These are phyloP conservation scores for Balansia obtecta DNA, from an alignment of 2,329 filamentous ascomycete species.

Conservation along the genomic window DNA sequence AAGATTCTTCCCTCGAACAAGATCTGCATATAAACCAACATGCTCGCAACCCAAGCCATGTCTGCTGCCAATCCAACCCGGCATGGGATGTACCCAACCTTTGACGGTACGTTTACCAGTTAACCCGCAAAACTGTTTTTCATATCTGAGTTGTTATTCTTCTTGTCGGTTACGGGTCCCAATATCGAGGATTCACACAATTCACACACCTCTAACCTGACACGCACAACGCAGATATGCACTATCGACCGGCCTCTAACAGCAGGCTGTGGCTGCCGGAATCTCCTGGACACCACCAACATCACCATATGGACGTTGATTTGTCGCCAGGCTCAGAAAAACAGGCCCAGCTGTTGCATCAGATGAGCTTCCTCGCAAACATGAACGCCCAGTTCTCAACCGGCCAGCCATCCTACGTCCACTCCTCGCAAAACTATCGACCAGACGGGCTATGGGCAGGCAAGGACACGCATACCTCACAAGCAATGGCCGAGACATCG, in stretches of 20 bases:
- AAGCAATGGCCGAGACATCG: not conserved
- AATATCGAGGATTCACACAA: too few relatives aligned
- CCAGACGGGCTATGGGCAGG: not conserved
- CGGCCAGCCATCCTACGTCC: not conserved
- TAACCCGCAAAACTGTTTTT: too few relatives aligned
- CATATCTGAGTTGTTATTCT: not conserved
- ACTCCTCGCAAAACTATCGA: not conserved
- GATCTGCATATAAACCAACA: not conserved
- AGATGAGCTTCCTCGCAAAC: not conserved
- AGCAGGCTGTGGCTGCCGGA: too few relatives aligned
- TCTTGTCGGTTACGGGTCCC: too few relatives aligned
- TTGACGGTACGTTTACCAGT: not conserved
- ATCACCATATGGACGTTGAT: too few relatives aligned
- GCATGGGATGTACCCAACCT: not conserved
- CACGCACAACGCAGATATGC: too few relatives aligned
- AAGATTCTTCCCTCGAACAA: too few relatives aligned
- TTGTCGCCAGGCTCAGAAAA: not conserved
- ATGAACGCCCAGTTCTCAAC: not conserved
- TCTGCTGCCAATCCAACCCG: conserved; percentile 1
- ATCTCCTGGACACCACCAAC: too few relatives aligned
- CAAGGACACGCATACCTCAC: not conserved
- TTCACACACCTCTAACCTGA: too few relatives aligned
- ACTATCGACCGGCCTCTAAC: not conserved
- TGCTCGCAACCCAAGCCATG: conserved; percentile 4
- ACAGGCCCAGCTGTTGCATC: not conserved